Evolutionary conservation across 2,329 filamentous ascomycete genomes (phyloP), one percentile per base, ranked within the genome.

Genomic region (Whalleya microplaca): DNA sequence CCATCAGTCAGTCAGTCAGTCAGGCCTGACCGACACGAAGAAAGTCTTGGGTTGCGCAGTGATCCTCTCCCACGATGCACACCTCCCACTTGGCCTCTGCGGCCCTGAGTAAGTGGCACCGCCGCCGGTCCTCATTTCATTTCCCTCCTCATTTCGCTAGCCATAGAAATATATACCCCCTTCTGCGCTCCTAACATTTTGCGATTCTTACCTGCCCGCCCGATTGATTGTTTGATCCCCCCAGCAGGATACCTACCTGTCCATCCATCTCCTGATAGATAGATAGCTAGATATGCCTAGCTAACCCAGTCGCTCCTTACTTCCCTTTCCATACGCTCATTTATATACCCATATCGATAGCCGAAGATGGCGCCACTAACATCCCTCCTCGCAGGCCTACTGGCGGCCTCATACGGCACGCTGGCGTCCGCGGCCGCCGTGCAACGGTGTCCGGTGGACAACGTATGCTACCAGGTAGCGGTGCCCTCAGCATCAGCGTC

Each of bases 391-490:
- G 9, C 4, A 18, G 18, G 32, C 32, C 32, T 27, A 27, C 32
- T 37, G 6, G 14, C 32, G 6, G 14, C 67, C 48, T 54, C 58
- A 49, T 66, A 56, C 45, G 59, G 56, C 49, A 47, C 51, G 1
- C 27, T 66, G 20, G 63, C 68, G 2, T 66, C 71, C 3, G 71
- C 70, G 20, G 64, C 58, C 3, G 61, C 70, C 6, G 51, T 70
- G n/a, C 63, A 68, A 14, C 72, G 73, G 63, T 85, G 82, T 63
- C 75, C 80, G 42, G 67, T 66, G 2, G 61, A 66, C 27, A 63
- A 72, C n/a, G 69, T 85, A 41, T 86, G 84, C 71, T 86, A 79
- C 71, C 73, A 75, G 56, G 78, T 87, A 61, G 84, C 76, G 42
- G 78, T 87, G 2, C 84, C 86, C 0, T 64, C 75, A 45, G 66